These are phyloP conservation scores for Radiomyces spectabilis DNA, from an alignment of 192 early-diverging fungal genomes.

Conservation along the genomic window DNA sequence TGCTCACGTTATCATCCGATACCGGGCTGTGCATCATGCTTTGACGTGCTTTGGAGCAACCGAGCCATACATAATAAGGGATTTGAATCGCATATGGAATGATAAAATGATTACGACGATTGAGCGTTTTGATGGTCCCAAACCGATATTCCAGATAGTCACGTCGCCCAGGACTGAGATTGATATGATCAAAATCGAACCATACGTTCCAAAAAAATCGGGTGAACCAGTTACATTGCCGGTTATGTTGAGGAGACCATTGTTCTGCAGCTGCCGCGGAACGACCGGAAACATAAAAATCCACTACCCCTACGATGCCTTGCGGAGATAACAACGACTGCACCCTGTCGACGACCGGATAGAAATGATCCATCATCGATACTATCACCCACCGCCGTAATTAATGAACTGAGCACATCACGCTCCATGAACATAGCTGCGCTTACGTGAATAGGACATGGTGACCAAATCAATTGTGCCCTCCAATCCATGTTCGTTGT, in stretches of 20 bases:
- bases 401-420: too few relatives aligned
- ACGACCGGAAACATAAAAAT: constrained; percentile 69
- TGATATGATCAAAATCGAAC: constrained; percentile 82
- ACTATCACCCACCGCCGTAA: constrained; percentile 15
- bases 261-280: constrained; percentile 28
- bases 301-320: constrained; percentile 71
- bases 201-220: constrained; percentile 84
- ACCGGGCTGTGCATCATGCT: background rate
- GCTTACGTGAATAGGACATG: constrained; percentile 71
- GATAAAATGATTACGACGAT: constrained; percentile 67
- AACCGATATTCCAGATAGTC: constrained; percentile 82
- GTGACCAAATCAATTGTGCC: constrained; percentile 69
- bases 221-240: constrained; percentile 70
- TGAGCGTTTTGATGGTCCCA: constrained; percentile 66
- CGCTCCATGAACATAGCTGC: too few relatives aligned
- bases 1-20: constrained; percentile 10
- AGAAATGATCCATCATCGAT: constrained; percentile 78
- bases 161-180: constrained; percentile 68
- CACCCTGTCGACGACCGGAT: constrained; percentile 62
- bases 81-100: constrained; percentile 65
- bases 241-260: constrained; percentile 42
- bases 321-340: constrained; percentile 46
- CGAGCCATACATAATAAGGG: constrained; percentile 85
- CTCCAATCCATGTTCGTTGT: constrained; percentile 40
- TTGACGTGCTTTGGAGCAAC: constrained; percentile 40